phyloP scores from a whole-genome alignment of 1,284 basidiomycete genomes.

The Marasmius sp. region DNA sequence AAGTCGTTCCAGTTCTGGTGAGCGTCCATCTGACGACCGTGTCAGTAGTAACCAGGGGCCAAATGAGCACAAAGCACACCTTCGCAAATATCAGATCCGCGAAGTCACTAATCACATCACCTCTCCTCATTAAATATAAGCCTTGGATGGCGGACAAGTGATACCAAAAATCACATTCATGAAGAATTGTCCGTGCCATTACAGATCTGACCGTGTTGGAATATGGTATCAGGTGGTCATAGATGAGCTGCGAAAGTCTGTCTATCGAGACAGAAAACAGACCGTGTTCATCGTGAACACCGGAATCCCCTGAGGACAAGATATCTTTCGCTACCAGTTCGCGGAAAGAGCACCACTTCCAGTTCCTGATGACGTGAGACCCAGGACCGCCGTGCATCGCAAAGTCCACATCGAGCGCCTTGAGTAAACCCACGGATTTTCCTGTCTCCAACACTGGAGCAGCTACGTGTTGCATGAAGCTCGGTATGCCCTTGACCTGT shows the following conservation, averaged over 20 bases:
- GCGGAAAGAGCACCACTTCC: conserved; percentile 33
- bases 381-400: conserved; percentile 14
- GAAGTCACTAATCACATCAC: conserved; percentile 74
- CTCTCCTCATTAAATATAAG: conserved; percentile 70
- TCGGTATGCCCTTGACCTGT: conserved; percentile 47
- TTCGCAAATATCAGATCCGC: conserved; percentile 70
- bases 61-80: conserved; percentile 39
- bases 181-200: conserved; percentile 59
- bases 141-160: conserved; percentile 77
- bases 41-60: neutral
- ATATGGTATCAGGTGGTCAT: conserved; percentile 59
- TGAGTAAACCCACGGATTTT: conserved; percentile 75
- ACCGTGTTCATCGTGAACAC: conserved; percentile 14
- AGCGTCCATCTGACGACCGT: conserved; percentile 60
- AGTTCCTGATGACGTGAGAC: conserved; percentile 19
- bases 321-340: conserved; percentile 27
- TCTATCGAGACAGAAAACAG: conserved; percentile 54
- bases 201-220: conserved; percentile 56
- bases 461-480: conserved; percentile 60
- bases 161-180: conserved; percentile 68
- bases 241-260: conserved; percentile 59
- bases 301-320: conserved; percentile 7
- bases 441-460: conserved; percentile 67
- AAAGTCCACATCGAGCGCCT: conserved; percentile 36
- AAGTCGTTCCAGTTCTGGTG: conserved; percentile 78